A percentile compares a stretch with the other conserved stretches of the same genome.
Evolutionary conservation across 495 filamentous ascomycete genomes (phyloP).

Genomic region (Lineolata rhizophorae): DNA sequence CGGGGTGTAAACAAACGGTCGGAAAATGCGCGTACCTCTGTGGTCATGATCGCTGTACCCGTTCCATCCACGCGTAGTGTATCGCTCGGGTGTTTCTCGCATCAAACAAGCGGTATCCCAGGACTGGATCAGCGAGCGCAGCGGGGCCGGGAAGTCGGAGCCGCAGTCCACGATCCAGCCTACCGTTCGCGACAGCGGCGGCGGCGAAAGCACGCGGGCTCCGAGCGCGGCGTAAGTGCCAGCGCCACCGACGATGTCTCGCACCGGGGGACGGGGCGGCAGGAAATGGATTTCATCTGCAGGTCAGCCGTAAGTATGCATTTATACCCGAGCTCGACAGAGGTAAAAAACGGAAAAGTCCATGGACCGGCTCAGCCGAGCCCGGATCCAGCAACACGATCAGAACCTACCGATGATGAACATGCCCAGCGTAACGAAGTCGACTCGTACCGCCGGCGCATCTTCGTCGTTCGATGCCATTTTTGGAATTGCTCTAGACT

Average conservation of each 20-base stretch:
- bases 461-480: too few relatives aligned
- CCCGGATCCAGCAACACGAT: constrained; percentile 1
- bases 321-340: constrained; percentile 2
- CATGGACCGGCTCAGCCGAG: neutral
- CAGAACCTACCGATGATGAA: constrained; percentile 75
- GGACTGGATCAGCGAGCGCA: constrained; percentile 35
- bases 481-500: too few relatives aligned
- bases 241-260: constrained; percentile 63
- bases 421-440: constrained; percentile 79
- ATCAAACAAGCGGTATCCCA: constrained; percentile 57
- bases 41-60: constrained; percentile 43
- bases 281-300: constrained; percentile 79
- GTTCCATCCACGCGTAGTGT: constrained; percentile 85
- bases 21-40: constrained; percentile 21
- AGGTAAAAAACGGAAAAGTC: neutral
- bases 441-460: too few relatives aligned
- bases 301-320: constrained; percentile 3
- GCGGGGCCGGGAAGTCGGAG: constrained; percentile 53
- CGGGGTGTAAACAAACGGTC: constrained; percentile 1
- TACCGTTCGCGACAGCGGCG: constrained; percentile 30
- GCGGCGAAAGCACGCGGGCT: constrained; percentile 62
- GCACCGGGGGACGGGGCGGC: constrained; percentile 34
- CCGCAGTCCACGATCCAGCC: constrained; percentile 88
- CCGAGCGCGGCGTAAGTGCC: constrained; percentile 73
- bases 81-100: constrained; percentile 37